Conservation (phyloP, 305 asterid genomes). For the Fraxinus sp. region DNA sequence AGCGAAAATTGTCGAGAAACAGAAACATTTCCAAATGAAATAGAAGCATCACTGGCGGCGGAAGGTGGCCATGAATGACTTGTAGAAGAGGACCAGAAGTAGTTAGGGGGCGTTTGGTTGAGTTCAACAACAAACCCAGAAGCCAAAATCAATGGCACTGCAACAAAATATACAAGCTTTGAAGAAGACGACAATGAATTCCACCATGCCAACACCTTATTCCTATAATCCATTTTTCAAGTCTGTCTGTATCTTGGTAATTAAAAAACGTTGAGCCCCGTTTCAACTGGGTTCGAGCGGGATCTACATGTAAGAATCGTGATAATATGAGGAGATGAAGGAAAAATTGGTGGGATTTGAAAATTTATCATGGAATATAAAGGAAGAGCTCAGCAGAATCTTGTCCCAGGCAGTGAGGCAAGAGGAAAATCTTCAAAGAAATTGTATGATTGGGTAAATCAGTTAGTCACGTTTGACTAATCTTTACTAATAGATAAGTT, state of each 20-base stretch:
- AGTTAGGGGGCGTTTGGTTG: conserved; percentile 25
- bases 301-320: background rate
- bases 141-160: conserved; percentile 34
- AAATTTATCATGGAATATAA: background rate
- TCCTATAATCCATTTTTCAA: background rate
- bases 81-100: conserved; percentile 16
- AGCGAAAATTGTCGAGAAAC: background rate
- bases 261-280: background rate
- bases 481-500: background rate
- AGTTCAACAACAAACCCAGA: conserved; percentile 31
- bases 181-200: background rate
- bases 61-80: background rate
- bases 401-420: background rate
- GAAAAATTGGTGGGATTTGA: background rate
- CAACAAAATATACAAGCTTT: conserved; percentile 35
- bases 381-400: background rate
- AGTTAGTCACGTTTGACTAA: background rate
- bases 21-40: background rate
- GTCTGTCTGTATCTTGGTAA: background rate
- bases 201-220: background rate
- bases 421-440: background rate
- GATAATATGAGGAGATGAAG: background rate
- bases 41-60: background rate
- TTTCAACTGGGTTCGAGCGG: background rate
- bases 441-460: background rate